Base-by-base conservation (phyloP, 129 eudicot genomes). In the Scalesia atractyloides region DNA sequence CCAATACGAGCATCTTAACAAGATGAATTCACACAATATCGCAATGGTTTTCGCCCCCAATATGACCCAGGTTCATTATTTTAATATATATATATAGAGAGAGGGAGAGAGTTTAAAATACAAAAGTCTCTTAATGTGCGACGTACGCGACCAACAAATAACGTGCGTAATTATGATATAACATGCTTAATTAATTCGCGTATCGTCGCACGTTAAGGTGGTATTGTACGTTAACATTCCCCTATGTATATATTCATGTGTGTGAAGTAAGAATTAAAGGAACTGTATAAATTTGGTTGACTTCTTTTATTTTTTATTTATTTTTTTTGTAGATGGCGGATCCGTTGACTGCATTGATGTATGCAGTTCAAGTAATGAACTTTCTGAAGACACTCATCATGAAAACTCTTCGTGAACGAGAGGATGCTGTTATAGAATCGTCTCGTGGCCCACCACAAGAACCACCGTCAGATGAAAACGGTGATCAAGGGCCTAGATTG, bases 31-130 rank as follows among this genome's bases (percentile, higher is more conserved):
- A 9, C 94, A 75, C 80, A 92, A 92, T 70, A 85, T 92, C 9
- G 94, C 94, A 2, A 87, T 89, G 96, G 97, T 89, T 48, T 92
- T 92, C 76, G 94, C 96, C 22, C 97, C 94, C 0, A 92, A 92
- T 78, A 92, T 92, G 97, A 92, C 96, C 7, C 91, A 91, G 92
- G 97, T 91, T 14, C 24, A 74, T 69, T 17, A n/a, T 19, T 3
- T 56, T 24, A 15, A 36, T 34, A 33, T 61, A 30, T 30, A 30
- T 30, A 30, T 30, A 3, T 30, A 24, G 1, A 24, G 30, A 24
- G 30, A 24, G 34, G 3, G 34, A 30, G 34, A 30, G 34, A 30
- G 34, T 26, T 26, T 26, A 26, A 1, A 26, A 26, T 26, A 26
- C 33, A 26, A 26, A 26, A 26, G 33, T 26, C 3, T 26, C 33